Conservation (phyloP, 176 grass and related monocot genomes). For the Phragmites australis region DNA sequence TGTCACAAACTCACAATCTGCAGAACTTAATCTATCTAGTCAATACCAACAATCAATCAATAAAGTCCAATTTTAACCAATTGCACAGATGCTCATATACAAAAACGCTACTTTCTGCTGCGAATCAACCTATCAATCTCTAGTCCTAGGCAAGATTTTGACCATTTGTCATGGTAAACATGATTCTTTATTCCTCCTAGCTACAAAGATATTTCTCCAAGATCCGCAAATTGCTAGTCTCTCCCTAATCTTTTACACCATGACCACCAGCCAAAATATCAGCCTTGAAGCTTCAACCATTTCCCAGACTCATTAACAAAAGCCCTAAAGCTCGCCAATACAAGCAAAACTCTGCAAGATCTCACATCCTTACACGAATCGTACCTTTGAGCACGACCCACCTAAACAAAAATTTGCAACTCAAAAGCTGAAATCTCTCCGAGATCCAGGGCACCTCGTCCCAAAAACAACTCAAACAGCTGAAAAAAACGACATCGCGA, state of each 20-base stretch:
- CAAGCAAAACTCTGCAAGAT: background rate
- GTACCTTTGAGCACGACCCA: background rate
- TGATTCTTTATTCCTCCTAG: background rate
- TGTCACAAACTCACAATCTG: background rate
- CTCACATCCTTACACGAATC: background rate
- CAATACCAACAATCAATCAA: constrained; percentile 17
- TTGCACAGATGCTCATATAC: background rate
- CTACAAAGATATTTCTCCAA: background rate
- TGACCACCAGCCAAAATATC: constrained; percentile 11
- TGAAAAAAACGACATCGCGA: background rate
- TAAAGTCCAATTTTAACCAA: background rate
- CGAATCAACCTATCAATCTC: background rate
- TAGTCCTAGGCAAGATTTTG: background rate
- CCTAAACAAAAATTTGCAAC: background rate
- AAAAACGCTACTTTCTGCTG: background rate
- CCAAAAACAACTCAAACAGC: background rate
- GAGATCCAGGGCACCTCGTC: constrained; percentile 30
- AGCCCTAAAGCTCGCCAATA: background rate
- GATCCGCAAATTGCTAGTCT: background rate
- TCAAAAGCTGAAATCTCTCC: background rate
- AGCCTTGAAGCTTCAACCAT: background rate
- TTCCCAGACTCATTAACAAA: background rate
- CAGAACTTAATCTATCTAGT: background rate
- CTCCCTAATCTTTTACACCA: background rate
- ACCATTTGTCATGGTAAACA: background rate